A percentile compares a stretch with the other conserved stretches of the same genome.
phyloP scores from a whole-genome alignment of 2,329 filamentous ascomycete species.

The Monosporascus sp. region DNA sequence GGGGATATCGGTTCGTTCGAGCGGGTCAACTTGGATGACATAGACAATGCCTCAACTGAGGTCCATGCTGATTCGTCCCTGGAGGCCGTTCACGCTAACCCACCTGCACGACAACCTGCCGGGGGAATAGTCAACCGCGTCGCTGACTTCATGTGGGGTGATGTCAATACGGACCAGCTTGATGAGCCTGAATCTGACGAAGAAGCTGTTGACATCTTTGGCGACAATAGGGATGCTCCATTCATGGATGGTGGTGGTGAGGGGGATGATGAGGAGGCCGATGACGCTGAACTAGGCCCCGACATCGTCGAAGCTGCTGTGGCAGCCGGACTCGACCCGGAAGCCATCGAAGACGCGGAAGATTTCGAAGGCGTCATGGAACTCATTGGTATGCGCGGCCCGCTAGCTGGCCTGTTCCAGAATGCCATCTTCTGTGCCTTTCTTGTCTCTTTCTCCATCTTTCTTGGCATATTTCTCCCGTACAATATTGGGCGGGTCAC shows the following conservation, averaged over 20 bases:
- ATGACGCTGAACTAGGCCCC: constrained; percentile 40
- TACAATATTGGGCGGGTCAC: constrained; percentile 88
- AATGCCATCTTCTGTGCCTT: constrained; percentile 93
- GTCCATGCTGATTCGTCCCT: constrained; percentile 3
- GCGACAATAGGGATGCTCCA: constrained; percentile 37
- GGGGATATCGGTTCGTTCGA: neutral
- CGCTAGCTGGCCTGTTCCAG: constrained; percentile 82
- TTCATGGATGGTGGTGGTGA: constrained; percentile 33
- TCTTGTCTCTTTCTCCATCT: constrained; percentile 80
- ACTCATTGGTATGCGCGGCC: constrained; percentile 92
- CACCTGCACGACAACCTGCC: constrained; percentile 17
- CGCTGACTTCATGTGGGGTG: constrained; percentile 59
- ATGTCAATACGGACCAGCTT: constrained; percentile 36
- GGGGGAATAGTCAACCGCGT: constrained; percentile 38
- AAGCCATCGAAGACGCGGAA: constrained; percentile 79
- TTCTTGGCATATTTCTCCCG: constrained; percentile 80
- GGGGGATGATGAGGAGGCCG: constrained; percentile 22
- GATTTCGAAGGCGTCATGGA: constrained; percentile 96
- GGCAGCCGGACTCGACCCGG: constrained; percentile 65
- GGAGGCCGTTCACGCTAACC: constrained; percentile 1
- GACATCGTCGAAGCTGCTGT: constrained; percentile 61
- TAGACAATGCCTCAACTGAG: neutral
- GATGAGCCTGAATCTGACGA: constrained; percentile 36
- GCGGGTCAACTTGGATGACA: neutral
- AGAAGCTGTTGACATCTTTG: constrained; percentile 56